Evolutionary conservation across 352 stramenopile species (phyloP), one percentile per base, ranked within the genome.

Genomic region (Pythium sp.): DNA sequence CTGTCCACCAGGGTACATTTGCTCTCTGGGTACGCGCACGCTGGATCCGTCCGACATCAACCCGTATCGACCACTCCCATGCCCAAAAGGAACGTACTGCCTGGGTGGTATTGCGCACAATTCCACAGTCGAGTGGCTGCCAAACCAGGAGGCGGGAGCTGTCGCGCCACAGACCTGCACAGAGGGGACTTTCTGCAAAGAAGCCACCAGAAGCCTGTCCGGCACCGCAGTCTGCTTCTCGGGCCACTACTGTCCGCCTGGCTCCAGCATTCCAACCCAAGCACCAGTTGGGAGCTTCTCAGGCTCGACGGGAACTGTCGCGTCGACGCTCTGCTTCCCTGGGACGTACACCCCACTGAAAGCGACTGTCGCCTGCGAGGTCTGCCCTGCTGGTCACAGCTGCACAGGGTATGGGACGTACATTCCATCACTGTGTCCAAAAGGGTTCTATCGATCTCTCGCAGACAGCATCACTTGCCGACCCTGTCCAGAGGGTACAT

Each of bases 201-300:
- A 86, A 65, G 86, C 84, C 51, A 96, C 93, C 1, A 77, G 87
- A 36, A 90, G 75, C 2, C 71, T 90, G 0, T 92, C 89, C 0
- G 97, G 94, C 9, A 94, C 84, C 26, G 86, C 85, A 1, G 74
- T 83, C 41, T 99, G 97, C 75, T 98, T 90, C 51, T 83, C 88
- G 7, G 97, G 97, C 2, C 97, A 99, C 70, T 99, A 98, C 72
- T 99, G 97, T 72, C 95, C 95, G 34, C 90, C 93, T 24, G 92
- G 92, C 0, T 91, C 93, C 5, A 84, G 76, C 24, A 86, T 87
- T 18, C 97, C 97, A 0, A 93, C 88, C 7, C 79, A 98, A 71
- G 89, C 94, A 32, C 96, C 95, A 14, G 83, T 98, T 0, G 97
- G 97, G 2, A 98, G 87, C 28, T 99, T 98, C 74, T 81, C 94